phyloP scores from a whole-genome alignment of 306 rosid species.

The Urtica urens region DNA sequence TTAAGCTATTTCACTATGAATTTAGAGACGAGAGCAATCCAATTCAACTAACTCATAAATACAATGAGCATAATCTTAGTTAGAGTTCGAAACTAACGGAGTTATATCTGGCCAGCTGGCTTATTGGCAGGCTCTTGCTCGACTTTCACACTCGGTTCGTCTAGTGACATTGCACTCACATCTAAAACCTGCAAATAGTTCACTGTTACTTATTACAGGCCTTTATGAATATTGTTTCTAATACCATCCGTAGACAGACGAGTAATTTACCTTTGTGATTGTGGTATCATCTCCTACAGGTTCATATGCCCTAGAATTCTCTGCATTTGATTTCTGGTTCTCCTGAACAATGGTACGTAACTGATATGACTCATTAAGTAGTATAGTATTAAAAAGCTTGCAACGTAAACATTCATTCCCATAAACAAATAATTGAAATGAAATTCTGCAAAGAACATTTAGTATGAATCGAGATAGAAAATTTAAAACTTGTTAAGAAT shows the following conservation, averaged over 20 bases:
- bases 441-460: background rate
- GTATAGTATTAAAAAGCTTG: too few relatives aligned
- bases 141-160: constrained; percentile 45
- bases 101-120: constrained; percentile 31
- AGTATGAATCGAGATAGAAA: background rate
- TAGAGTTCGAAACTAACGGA: constrained; percentile 15
- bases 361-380: background rate
- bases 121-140: constrained; percentile 44
- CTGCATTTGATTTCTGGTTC: constrained; percentile 7
- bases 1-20: too few relatives aligned
- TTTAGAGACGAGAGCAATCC: background rate
- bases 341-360: background rate
- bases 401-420: background rate
- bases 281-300: constrained; percentile 3
- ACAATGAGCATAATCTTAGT: constrained; percentile 10
- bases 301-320: constrained; percentile 8
- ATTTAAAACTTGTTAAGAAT: background rate
- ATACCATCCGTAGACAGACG: too few relatives aligned
- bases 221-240: background rate
- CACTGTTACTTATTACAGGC: background rate
- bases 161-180: constrained; percentile 32
- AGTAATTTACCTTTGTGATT: constrained; percentile 1
- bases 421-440: background rate
- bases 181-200: constrained; percentile 45
- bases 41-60: constrained; percentile 1